A percentile compares a stretch with the other conserved stretches of the same genome.
These are phyloP conservation scores for Starmerella bacillaris DNA, from an alignment of 805 yeast genomes.

Conservation along the genomic window DNA sequence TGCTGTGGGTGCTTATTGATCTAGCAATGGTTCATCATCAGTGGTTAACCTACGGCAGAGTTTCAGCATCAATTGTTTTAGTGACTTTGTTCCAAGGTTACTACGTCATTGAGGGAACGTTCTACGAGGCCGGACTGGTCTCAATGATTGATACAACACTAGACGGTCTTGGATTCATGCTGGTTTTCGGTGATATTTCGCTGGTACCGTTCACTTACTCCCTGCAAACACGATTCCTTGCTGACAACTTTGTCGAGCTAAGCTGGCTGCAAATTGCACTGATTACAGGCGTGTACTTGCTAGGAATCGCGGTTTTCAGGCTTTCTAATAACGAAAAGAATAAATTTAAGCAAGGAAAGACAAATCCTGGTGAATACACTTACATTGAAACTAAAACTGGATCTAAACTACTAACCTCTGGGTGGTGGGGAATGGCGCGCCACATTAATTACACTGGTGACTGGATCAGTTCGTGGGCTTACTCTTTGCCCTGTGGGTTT, in stretches of 20 bases:
- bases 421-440: slow-evolving; percentile 92
- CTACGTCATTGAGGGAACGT: slow-evolving; percentile 79
- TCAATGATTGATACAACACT: slow-evolving; percentile 93
- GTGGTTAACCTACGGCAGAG: slow-evolving; percentile 38
- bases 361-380: slow-evolving; percentile 40
- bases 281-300: slow-evolving; percentile 32
- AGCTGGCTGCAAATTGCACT: slow-evolving; percentile 26
- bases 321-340: slow-evolving; percentile 73
- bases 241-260: slow-evolving; percentile 41
- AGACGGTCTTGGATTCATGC: slow-evolving; percentile 95
- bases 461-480: slow-evolving; percentile 76
- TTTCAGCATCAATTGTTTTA: slow-evolving; percentile 55
- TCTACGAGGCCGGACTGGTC: slow-evolving; percentile 74
- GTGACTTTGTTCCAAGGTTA: slow-evolving; percentile 55
- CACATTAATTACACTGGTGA: slow-evolving; percentile 94
- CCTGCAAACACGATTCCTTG: slow-evolving; percentile 66
- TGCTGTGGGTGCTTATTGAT: slow-evolving; percentile 68
- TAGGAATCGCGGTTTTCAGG: slow-evolving; percentile 71
- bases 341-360: slow-evolving; percentile 60
- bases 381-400: slow-evolving; percentile 60
- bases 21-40: slow-evolving; percentile 68
- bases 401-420: slow-evolving; percentile 63
- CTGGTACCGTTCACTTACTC: slow-evolving; percentile 86
- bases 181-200: slow-evolving; percentile 82
- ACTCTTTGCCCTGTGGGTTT: slow-evolving; percentile 84